Conservation (phyloP, 495 filamentous ascomycete genomes). For the Podospora didyma region DNA sequence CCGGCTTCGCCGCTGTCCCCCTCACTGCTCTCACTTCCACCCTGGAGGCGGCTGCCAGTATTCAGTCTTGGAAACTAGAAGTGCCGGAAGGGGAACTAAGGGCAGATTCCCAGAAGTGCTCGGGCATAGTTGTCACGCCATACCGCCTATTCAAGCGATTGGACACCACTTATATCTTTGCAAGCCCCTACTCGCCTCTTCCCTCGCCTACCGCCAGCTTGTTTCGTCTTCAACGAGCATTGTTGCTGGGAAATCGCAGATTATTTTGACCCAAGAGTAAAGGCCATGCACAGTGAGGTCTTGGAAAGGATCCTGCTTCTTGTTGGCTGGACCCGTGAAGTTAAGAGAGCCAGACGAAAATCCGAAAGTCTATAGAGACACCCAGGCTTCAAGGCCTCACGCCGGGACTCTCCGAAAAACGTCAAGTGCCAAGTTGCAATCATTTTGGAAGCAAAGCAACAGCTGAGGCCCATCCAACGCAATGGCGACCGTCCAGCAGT, state of each 20-base stretch:
- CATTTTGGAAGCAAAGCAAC: not conserved
- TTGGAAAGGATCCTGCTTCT: constrained; percentile 1
- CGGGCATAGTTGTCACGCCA: too few species aligned
- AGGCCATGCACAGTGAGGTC: constrained; percentile 21
- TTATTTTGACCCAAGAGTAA: constrained; percentile 1
- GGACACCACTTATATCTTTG: too few species aligned
- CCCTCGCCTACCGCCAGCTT: not conserved
- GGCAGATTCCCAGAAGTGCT: too few species aligned
- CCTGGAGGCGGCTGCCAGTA: too few species aligned
- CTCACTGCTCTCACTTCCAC: too few species aligned
- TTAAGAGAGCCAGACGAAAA: not conserved
- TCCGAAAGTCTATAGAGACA: not conserved
- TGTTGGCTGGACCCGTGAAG: constrained; percentile 9
- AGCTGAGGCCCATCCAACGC: not conserved
- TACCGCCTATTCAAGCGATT: too few species aligned
- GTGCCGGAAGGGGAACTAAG: too few species aligned
- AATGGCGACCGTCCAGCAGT: constrained; percentile 29
- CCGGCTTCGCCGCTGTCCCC: too few species aligned
- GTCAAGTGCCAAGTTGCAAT: not conserved
- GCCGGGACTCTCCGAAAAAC: not conserved
- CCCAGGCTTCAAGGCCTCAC: not conserved
- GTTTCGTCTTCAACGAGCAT: not conserved
- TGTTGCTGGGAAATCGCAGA: not conserved
- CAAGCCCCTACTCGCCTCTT: too few species aligned
- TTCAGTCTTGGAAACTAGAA: too few species aligned